Base-by-base conservation (phyloP, 1,139 yeast species). In the Kodamaea alishanica region DNA sequence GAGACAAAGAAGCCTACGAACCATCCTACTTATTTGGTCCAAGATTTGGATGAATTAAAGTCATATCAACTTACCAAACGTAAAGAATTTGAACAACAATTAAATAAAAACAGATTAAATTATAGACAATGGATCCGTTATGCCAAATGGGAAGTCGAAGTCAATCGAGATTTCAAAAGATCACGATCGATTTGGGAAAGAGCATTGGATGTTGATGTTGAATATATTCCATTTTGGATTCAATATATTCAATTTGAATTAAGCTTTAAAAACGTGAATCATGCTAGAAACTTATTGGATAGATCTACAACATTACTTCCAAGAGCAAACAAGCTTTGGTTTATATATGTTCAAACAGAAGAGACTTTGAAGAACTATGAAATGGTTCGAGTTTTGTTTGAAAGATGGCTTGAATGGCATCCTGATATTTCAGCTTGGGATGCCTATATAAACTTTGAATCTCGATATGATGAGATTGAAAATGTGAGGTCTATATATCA, bases 121-220 rank as follows among this genome's bases (percentile, higher is more conserved):
- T 73, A 76, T 51, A 84, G 89, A 3, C 96, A 90, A 56, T 92
- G 97, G 97, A 72, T 88, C 58, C 70, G 97, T 38, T 92, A 92
- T 58, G 97, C 97, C 1, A 78, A 75, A 44, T 88, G 92, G 79
- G 98, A 92, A 58, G 60, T 81, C 9, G 85, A 84, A 5, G 90
- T 87, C 39, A 70, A 69, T 52, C 82, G 79, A 43, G 96, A 92
- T 54, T 72, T 77, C 50, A 69, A 72, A 7, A 61, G 85, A 26
- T 96, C 95, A 0, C 66, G 97, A 41, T 87, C 96, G 0, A 72
- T 92, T 8, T 86, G 84, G 61, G 98, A 92, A 60, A 70, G 98
- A 38, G 96, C 96, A 0, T 58, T 92, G 29, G 85, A 81, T 42
- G 89, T 87, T 4, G 84, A 87, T 54, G 70, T 79, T 2, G 77